phyloP scores from a whole-genome alignment of 345 rosid species.

The Syzygium oleosum region DNA sequence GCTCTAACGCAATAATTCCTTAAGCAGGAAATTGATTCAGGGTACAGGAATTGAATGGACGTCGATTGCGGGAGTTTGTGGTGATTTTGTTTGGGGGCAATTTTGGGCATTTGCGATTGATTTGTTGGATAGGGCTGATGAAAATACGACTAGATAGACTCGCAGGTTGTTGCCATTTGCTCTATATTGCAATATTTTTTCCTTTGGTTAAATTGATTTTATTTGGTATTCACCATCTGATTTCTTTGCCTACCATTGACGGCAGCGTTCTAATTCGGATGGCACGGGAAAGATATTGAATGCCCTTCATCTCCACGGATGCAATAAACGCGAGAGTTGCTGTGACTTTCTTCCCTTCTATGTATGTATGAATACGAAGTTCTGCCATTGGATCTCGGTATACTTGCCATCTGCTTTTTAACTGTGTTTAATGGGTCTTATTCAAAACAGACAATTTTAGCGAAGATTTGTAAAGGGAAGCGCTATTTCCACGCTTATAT shows the following conservation, averaged over 20 bases:
- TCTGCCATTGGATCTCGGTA: fast-evolving
- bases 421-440: not conserved
- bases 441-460: not conserved
- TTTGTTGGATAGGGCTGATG: fast-evolving
- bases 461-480: not conserved
- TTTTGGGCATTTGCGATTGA: not conserved
- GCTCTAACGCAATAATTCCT: not conserved
- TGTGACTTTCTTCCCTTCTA: not conserved
- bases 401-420: not conserved
- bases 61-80: not conserved
- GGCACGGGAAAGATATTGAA: not conserved
- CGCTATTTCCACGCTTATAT: not conserved
- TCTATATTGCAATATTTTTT: not conserved
- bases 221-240: not conserved
- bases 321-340: not conserved
- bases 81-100: not conserved
- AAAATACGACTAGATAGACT: not conserved
- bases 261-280: not conserved
- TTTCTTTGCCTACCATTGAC: not conserved
- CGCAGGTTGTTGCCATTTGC: not conserved
- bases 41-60: fast-evolving
- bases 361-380: not conserved
- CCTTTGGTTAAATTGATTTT: not conserved
- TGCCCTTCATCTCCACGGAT: not conserved
- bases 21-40: not conserved